A percentile compares a stretch with the other conserved stretches of the same genome.
phyloP scores from a whole-genome alignment of 1,284 basidiomycete genomes.

The Trichosporon ovoides region DNA sequence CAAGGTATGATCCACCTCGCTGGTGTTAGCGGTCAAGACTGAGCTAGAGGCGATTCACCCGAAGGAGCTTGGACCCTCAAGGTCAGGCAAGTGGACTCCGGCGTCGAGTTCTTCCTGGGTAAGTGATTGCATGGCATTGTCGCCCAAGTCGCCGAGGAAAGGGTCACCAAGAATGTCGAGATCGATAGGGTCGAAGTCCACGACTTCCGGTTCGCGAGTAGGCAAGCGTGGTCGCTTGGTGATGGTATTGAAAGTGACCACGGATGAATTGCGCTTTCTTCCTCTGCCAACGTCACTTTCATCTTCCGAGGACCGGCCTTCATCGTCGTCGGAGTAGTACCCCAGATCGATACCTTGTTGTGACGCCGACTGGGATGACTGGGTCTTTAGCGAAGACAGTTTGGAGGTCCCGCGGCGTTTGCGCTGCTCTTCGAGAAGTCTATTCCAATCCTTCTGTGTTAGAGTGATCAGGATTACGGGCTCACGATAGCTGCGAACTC shows the following conservation, averaged over 20 bases:
- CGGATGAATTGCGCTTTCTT: background rate
- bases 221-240: background rate
- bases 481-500: conserved; percentile 32
- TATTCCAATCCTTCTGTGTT: conserved; percentile 33
- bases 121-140: background rate
- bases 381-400: conserved; percentile 26
- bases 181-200: background rate
- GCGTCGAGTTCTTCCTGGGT: background rate
- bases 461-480: background rate
- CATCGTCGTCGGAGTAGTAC: conserved; percentile 8
- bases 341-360: background rate
- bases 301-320: conserved; percentile 14
- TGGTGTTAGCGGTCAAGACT: background rate
- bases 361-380: conserved; percentile 1
- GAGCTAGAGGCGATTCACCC: background rate
- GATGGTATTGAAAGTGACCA: background rate
- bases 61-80: background rate
- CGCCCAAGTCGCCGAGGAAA: background rate
- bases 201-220: background rate
- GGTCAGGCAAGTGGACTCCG: background rate
- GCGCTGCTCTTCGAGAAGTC: conserved; percentile 23
- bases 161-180: background rate
- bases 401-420: conserved; percentile 29
- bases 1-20: background rate
- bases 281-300: background rate